Base-by-base conservation (phyloP, 2,329 filamentous ascomycete genomes). In the Zopfia rhizophila region DNA sequence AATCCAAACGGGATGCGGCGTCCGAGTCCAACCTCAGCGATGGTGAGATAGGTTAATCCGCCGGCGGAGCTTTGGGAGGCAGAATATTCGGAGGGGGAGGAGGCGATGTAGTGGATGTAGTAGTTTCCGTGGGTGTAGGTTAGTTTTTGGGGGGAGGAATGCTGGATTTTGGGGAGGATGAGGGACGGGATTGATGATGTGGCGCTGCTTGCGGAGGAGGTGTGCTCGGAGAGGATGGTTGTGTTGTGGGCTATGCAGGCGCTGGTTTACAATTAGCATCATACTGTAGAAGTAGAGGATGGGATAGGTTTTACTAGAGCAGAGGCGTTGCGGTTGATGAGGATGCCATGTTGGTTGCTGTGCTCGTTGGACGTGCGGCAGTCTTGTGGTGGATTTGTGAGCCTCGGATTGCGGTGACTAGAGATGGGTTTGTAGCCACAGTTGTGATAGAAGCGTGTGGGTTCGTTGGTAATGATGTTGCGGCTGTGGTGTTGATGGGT, bases 21-120 rank as follows among this genome's bases (percentile, higher is more conserved):
- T 53, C 91, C 90, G 41, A 96, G 84, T 30, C 86, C 83, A 48
- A 87, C 83, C 58, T 91, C 88, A 36, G 92, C 89, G 52, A 99
- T 86, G 48, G 96, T 91, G 36, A 99, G 84, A 75, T 94, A 99
- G 33, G 91, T 96, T 27, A 99, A 83, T 1, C 91, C 90, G 40
- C 90, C 90, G 38, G 89, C 86, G 6, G 86, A 84, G 37, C 80
- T 79, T 56, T 66, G 56, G 44, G 68, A 54, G 50, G 65, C 66
- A 45, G 77, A 77, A 65, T 87, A 83, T 61, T 83, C 83, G 3
- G 86, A 87, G 7, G 91, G 87, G 0, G 91, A 86, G 68, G 94
- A 89, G 65, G 92, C 84, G 68, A 97, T 89, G 80, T 96, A 97
- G 81, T 99, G 93, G 73, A 97, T 94, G 79, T 94, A 91, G 72